Conservation (phyloP, 2,329 filamentous ascomycete genomes). For the Basipetospora chlamydospora region DNA sequence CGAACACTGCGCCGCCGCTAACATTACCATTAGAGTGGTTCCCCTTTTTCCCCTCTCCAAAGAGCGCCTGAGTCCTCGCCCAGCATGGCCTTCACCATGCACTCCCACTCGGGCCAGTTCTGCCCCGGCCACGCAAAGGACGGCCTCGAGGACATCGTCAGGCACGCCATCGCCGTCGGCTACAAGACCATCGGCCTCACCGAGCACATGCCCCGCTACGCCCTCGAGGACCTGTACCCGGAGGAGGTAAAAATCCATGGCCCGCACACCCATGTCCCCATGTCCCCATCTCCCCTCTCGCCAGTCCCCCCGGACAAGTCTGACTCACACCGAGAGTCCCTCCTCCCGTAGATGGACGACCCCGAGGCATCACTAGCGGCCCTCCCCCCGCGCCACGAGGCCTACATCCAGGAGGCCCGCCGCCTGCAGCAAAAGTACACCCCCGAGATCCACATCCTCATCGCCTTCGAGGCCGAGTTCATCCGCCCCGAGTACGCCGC, state of each 20-base stretch:
- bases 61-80: constrained; percentile 7
- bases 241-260: constrained; percentile 52
- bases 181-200: constrained; percentile 79
- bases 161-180: constrained; percentile 60
- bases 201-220: constrained; percentile 83
- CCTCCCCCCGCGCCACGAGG: constrained; percentile 44
- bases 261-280: background rate
- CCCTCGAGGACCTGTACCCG: constrained; percentile 68
- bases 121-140: constrained; percentile 81
- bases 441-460: constrained; percentile 57
- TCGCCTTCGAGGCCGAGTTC: constrained; percentile 91
- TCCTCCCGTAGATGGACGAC: constrained; percentile 28
- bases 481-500: constrained; percentile 52
- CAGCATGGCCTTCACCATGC: constrained; percentile 88
- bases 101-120: constrained; percentile 96
- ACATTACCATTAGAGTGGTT: no score
- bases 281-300: background rate
- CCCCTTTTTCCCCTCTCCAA: background rate
- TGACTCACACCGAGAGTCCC: no score
- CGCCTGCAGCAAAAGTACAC: constrained; percentile 59
- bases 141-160: constrained; percentile 68
- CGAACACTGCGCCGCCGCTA: background rate
- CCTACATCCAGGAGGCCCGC: constrained; percentile 62
- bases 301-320: background rate
- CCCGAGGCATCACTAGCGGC: constrained; percentile 30